Conservation (phyloP, 345 rosid species). For the Isatis tinctoria region DNA sequence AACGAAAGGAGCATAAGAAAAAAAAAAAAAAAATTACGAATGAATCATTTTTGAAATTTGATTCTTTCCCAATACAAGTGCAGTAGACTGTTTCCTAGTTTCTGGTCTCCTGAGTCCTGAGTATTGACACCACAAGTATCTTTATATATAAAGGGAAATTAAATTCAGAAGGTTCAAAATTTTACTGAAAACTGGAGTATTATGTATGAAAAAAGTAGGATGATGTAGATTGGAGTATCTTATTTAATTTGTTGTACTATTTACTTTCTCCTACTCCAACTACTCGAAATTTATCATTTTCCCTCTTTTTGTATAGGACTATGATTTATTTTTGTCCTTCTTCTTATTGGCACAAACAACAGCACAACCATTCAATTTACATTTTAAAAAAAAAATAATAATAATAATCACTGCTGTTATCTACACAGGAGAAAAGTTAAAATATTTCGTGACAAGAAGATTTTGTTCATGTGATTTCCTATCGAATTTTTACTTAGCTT, state of each 20-base stretch:
- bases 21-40: not conserved
- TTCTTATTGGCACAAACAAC: not conserved
- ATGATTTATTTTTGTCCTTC: not conserved
- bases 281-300: not conserved
- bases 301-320: not conserved
- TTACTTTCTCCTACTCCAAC: slow-evolving; percentile 14
- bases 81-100: not conserved
- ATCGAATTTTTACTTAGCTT: not conserved
- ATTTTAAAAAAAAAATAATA: not conserved
- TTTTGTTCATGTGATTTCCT: not conserved
- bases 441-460: not conserved
- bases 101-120: slow-evolving; percentile 28
- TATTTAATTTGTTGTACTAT: slow-evolving; percentile 13
- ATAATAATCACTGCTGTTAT: not conserved
- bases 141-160: slow-evolving; percentile 2
- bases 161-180: slow-evolving; percentile 10
- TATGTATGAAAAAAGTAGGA: not conserved
- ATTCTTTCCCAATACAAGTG: slow-evolving; percentile 2
- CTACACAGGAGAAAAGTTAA: not conserved
- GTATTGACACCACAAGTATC: slow-evolving; percentile 10
- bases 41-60: not conserved
- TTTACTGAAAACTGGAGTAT: slow-evolving; percentile 6
- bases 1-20: not conserved
- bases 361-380: not conserved
- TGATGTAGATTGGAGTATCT: slow-evolving; percentile 20